Evolutionary conservation across 129 eudicot genomes (phyloP).

Genomic region (Oenanthe sinensis): DNA sequence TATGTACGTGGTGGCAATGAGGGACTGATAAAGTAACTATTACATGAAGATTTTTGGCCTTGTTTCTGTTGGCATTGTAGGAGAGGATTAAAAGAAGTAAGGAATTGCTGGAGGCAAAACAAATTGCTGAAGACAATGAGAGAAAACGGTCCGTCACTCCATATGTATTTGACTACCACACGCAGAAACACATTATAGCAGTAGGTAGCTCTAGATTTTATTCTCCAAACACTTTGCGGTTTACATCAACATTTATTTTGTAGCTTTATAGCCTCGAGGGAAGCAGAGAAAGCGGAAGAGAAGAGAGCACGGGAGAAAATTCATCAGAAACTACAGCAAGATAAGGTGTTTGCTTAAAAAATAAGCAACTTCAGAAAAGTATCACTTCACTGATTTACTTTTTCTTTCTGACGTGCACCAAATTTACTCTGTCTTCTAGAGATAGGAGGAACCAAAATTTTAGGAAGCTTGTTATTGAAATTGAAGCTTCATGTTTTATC

Average conservation of each 20-base stretch:
- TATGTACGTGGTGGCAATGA: background rate
- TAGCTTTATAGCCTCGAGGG: slow-evolving; percentile 53
- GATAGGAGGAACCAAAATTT: background rate
- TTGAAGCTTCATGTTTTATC: background rate
- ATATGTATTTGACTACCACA: background rate
- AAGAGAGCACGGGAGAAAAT: slow-evolving; percentile 52
- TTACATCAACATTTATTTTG: slow-evolving; percentile 14
- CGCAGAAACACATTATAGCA: background rate
- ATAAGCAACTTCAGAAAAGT: background rate
- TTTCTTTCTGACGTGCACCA: background rate
- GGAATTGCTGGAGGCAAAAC: slow-evolving; percentile 67
- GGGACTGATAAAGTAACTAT: background rate
- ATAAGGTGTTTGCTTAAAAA: slow-evolving; percentile 41
- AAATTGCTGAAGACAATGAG: slow-evolving; percentile 66
- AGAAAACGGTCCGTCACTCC: slow-evolving; percentile 54
- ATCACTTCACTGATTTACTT: background rate
- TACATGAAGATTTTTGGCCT: background rate
- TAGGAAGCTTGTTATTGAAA: background rate
- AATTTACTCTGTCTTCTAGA: background rate
- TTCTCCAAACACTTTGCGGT: background rate
- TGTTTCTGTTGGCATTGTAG: slow-evolving; percentile 24
- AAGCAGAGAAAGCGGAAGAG: slow-evolving; percentile 82
- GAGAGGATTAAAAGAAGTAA: slow-evolving; percentile 72
- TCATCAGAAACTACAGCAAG: slow-evolving; percentile 63
- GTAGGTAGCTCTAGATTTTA: background rate